Base-by-base conservation (phyloP, 768 basidiomycete genomes). In the Hygrocybe punicea region DNA sequence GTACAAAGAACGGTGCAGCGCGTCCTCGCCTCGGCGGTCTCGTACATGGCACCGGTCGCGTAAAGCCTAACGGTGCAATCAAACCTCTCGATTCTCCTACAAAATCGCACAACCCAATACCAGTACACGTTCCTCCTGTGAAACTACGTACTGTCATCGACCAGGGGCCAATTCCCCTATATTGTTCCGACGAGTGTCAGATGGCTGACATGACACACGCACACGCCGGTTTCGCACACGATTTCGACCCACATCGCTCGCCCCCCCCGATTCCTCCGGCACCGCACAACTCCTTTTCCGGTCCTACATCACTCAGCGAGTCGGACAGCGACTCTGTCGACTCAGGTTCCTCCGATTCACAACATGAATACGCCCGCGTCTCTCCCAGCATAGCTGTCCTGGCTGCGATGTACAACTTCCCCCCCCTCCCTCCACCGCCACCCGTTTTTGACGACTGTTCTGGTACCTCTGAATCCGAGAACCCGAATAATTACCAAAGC, bases 151-250 rank as follows among this genome's bases (percentile, higher is more conserved):
- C 84, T 10, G 77, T 90, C 72, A 91, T 91, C 73, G 88, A 90
- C 73, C 88, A 88, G 68, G 78, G 78, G 1, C 89, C 88, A n/a
- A 84, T 82, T 1, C 89, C 89, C 17, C 80, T 92, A 57, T 92
- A 93, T 73, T 93, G 90, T 72, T 91, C 89, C 1, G 87, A 89
- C 60, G 81, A 86, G 64, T 93, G 90, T 67, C 78, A 81, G 58
- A 69, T 84, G 40, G 72, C 73, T 39, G 90, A 92, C 69, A 67
- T 84, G 62, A 74, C 76, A 63, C 68, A 68, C 63, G 65, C 64
- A 24, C 67, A 74, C 37, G 73, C 73, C 35, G 72, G 67, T 51
- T 71, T 79, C 47, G 76, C 76, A 53, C 73, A 78, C 65, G 67
- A 79, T 60, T 81, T 77, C 67, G 68, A 82, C 61, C 83, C 81